Conservation (phyloP, 169 alveolate genomes). For the Cryptosporidium sp. region DNA sequence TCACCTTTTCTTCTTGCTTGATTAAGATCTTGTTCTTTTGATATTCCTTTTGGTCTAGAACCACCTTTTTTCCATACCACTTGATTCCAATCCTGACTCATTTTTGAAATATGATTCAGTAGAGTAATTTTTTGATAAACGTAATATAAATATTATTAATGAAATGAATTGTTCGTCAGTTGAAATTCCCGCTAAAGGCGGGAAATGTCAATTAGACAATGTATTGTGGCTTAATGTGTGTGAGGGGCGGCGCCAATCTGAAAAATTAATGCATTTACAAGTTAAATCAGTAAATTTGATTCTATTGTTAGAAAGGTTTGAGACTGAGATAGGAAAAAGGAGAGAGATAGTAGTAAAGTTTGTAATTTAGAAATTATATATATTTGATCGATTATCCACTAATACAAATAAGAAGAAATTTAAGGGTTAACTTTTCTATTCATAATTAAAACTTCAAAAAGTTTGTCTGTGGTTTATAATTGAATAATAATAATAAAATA, state of each 20-base stretch:
- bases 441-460: not conserved
- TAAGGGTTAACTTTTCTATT: not conserved
- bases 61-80: slow-evolving; percentile 73
- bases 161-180: not conserved
- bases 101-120: not conserved
- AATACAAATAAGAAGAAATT: too few species aligned
- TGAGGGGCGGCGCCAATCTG: slow-evolving; percentile 22
- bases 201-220: slow-evolving; percentile 25
- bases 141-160: not conserved
- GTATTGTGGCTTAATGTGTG: slow-evolving; percentile 10
- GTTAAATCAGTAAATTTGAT: not conserved
- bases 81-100: slow-evolving; percentile 71
- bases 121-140: not conserved
- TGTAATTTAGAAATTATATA: too few species aligned
- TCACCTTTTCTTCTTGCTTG: slow-evolving; percentile 72
- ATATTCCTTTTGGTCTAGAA: slow-evolving; percentile 50
- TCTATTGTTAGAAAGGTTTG: not conserved
- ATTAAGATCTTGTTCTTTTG: slow-evolving; percentile 69
- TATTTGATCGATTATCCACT: too few species aligned
- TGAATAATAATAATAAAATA: not conserved
- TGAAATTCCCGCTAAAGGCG: slow-evolving; percentile 4
- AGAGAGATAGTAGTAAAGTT: not conserved
- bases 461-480: not conserved
- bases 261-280: not conserved
- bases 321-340: not conserved